Evolutionary conservation across 495 filamentous ascomycete species (phyloP).

Genomic region (Annulohypoxylon stygium): DNA sequence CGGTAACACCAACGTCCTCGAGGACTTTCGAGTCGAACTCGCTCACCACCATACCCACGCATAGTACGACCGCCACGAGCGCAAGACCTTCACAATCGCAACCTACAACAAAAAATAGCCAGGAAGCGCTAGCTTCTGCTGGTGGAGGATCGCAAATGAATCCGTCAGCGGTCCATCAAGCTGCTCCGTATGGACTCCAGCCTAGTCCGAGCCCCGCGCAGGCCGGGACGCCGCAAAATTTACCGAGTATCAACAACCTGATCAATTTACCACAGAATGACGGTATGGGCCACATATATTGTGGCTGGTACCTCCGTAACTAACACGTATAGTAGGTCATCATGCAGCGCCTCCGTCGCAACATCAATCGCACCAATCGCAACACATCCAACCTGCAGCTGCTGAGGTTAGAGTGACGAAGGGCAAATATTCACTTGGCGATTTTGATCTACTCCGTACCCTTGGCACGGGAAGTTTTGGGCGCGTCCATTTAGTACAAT

Average conservation of each 20-base stretch:
- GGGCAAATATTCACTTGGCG: constrained; percentile 94
- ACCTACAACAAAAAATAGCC: constrained; percentile 29
- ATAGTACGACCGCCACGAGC: constrained; percentile 55
- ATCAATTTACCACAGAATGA: constrained; percentile 73
- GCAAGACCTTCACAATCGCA: constrained; percentile 46
- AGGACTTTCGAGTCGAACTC: constrained; percentile 62
- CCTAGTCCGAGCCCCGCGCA: constrained; percentile 45
- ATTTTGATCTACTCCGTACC: constrained; percentile 90
- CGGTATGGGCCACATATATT: constrained; percentile 52
- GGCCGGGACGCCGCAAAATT: constrained; percentile 64
- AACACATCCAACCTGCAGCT: constrained; percentile 42
- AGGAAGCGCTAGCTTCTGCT: constrained; percentile 47
- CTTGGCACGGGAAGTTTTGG: constrained; percentile 98
- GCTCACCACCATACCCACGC: constrained; percentile 51
- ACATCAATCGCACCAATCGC: constrained; percentile 31
- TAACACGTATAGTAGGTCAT: constrained; percentile 45
- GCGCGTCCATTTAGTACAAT: constrained; percentile 94
- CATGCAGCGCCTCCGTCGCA: constrained; percentile 57
- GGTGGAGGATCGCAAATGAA: constrained; percentile 52
- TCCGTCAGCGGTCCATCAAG: constrained; percentile 45
- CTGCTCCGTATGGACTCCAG: constrained; percentile 49
- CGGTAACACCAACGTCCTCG: constrained; percentile 57
- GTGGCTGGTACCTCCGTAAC: constrained; percentile 47
- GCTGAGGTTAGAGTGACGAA: constrained; percentile 78
- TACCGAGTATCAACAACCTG: constrained; percentile 77